Conservation (phyloP, 495 filamentous ascomycete species). For the Penicillium ochrochloron region DNA sequence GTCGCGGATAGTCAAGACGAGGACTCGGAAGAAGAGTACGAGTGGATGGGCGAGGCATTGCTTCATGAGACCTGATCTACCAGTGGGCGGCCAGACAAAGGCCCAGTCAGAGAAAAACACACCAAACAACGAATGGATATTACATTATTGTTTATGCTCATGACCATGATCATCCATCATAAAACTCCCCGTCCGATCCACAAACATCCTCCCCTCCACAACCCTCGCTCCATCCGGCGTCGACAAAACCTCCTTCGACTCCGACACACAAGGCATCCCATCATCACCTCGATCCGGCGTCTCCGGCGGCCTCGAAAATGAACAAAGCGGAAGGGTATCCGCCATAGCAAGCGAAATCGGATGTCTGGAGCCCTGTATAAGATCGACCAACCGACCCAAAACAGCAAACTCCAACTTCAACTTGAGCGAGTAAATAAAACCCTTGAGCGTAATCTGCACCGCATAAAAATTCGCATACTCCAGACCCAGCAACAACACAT, state of each 20-base stretch:
- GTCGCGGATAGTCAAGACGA: constrained; percentile 57
- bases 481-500: constrained; percentile 50
- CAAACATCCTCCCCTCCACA: constrained; percentile 24
- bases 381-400: constrained; percentile 55
- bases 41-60: constrained; percentile 31
- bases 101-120: background rate
- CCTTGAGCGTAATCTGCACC: constrained; percentile 61
- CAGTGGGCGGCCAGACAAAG: constrained; percentile 10
- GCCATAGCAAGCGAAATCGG: constrained; percentile 34
- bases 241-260: constrained; percentile 29
- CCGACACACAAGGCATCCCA: constrained; percentile 13
- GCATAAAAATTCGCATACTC: constrained; percentile 59
- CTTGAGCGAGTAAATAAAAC: constrained; percentile 65
- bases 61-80: constrained; percentile 9
- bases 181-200: constrained; percentile 13
- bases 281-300: constrained; percentile 12
- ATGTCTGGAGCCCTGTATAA: constrained; percentile 41
- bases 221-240: constrained; percentile 11
- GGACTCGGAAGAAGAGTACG: constrained; percentile 47
- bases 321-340: constrained; percentile 35
- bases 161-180: constrained; percentile 12
- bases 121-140: background rate
- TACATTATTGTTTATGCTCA: background rate
- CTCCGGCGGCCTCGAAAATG: constrained; percentile 21
- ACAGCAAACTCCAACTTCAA: constrained; percentile 67